Percentiles rank a stretch among this genome's conserved stretches.
These are phyloP conservation scores for Chalciporus pseudorubinellus DNA, from an alignment of 768 basidiomycete species.

Conservation along the genomic window DNA sequence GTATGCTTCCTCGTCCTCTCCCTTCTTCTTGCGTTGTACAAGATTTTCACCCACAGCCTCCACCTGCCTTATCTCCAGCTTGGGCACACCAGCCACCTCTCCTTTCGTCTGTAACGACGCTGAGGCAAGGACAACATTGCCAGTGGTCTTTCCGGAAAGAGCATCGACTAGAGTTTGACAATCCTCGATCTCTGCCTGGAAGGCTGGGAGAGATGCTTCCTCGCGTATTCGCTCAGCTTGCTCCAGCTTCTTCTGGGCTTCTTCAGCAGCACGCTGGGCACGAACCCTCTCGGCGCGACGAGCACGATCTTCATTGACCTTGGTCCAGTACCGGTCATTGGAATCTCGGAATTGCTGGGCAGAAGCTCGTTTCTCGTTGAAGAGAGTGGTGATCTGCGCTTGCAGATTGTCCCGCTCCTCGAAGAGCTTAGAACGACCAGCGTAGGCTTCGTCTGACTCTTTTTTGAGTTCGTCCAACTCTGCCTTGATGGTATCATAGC, in stretches of 20 bases:
- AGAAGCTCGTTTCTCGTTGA: slow-evolving; percentile 74
- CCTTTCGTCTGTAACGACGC: slow-evolving; percentile 38
- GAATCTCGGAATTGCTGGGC: slow-evolving; percentile 71
- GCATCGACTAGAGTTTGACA: slow-evolving; percentile 90
- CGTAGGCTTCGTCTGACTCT: slow-evolving; percentile 81
- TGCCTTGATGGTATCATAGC: slow-evolving; percentile 76
- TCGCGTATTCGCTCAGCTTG: slow-evolving; percentile 79
- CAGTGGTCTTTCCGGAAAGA: slow-evolving; percentile 66
- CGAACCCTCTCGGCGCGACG: slow-evolving; percentile 76
- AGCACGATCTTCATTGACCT: slow-evolving; percentile 86
- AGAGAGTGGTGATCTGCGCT: slow-evolving; percentile 66
- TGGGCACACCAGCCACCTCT: slow-evolving; percentile 63
- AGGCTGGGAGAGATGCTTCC: slow-evolving; percentile 88
- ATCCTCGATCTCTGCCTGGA: slow-evolving; percentile 91
- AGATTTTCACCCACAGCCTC: slow-evolving; percentile 65
- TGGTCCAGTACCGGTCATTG: slow-evolving; percentile 78
- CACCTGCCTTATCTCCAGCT: slow-evolving; percentile 83
- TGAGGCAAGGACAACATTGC: slow-evolving; percentile 43
- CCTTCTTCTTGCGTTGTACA: slow-evolving; percentile 88
- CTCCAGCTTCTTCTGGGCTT: slow-evolving; percentile 77
- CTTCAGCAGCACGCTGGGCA: slow-evolving; percentile 72
- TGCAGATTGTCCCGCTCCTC: slow-evolving; percentile 82
- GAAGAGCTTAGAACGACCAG: slow-evolving; percentile 76
- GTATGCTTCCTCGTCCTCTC: slow-evolving; percentile 77
- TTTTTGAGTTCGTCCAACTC: slow-evolving; percentile 87